phyloP scores from a whole-genome alignment of 2,329 filamentous ascomycete genomes.

The Ophiostoma ips region DNA sequence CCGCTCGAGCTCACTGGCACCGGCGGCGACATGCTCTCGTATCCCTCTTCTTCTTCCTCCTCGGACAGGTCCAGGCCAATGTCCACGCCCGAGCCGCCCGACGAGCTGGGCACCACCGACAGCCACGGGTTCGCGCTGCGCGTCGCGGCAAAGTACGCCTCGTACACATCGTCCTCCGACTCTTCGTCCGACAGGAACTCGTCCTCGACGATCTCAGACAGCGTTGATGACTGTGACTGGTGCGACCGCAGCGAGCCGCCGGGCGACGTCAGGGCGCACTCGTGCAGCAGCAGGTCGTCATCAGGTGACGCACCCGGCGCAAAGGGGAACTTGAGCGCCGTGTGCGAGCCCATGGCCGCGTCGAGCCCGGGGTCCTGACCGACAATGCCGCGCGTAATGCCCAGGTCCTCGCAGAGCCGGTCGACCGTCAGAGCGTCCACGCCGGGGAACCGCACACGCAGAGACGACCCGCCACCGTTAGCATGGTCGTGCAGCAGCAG shows the following conservation, averaged over 20 bases:
- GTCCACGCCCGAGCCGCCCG: background rate
- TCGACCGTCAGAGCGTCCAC: constrained; percentile 76
- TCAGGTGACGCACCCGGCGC: constrained; percentile 40
- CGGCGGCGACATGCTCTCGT: constrained; percentile 36
- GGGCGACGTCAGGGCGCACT: constrained; percentile 26
- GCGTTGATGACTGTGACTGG: constrained; percentile 13
- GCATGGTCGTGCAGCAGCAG: constrained; percentile 45
- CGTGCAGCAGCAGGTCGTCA: background rate
- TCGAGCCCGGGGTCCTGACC: constrained; percentile 66
- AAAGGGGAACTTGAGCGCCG: constrained; percentile 76
- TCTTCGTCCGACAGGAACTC: constrained; percentile 19
- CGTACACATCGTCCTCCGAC: constrained; percentile 14
- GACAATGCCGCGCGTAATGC: constrained; percentile 67
- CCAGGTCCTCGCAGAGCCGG: constrained; percentile 70
- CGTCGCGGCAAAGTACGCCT: constrained; percentile 10
- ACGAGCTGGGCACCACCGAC: constrained; percentile 22
- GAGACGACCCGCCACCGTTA: constrained; percentile 35
- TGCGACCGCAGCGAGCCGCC: constrained; percentile 33
- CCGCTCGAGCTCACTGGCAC: constrained; percentile 25
- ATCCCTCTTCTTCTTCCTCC: constrained; percentile 32
- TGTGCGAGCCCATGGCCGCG: constrained; percentile 47
- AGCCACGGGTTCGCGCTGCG: constrained; percentile 25
- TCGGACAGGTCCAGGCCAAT: constrained; percentile 13
- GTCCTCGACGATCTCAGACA: constrained; percentile 1
- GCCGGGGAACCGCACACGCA: constrained; percentile 81